Evolutionary conservation across 73 alveolate genomes (phyloP), one percentile per base, ranked within the genome.

Genomic region (Stentor roeselii): DNA sequence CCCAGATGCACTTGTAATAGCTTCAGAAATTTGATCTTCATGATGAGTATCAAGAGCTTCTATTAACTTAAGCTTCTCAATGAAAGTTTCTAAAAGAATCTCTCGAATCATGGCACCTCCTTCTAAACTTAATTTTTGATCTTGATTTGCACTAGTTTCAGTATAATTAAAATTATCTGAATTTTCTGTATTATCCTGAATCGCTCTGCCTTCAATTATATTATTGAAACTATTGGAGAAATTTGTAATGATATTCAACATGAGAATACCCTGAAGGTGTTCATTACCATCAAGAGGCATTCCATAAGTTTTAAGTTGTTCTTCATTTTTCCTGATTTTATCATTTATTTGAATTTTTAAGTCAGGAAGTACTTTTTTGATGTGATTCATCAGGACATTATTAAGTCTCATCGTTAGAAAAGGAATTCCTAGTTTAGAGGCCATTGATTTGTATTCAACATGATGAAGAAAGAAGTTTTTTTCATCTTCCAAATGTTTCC

Each of bases 401-500:
- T 88, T 88, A 21, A 88, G 59, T 3, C 85, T 88, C 87, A 59
- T 85, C 3, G 84, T 82, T 11, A 88, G 42, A 60, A 58, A 85
- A 0, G 90, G 59, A 42, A 88, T 78, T 59, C 93, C 93, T 91
- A 88, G 42, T 32, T 75, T 75, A 4, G 84, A 86, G 32, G 87
- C 78, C 58, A 60, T 60, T 14, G 83, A 78, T 78, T 86, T 86
- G 83, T 92, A 92, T 21, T 82, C 84, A 4, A 83, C 87, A 76
- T 90, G 93, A 77, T 83, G 59, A 31, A 67, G 87, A 84, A 92
- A 92, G 80, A 90, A 92, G 0, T 85, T 84, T 84, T 80, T 87
- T 84, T 96, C 99, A 60, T 89, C 87, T 34, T 86, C 89, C 0
- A 94, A 34, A 30, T 95, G 88, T 39, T 96, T 97, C 11, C 61